A percentile compares a stretch with the other conserved stretches of the same genome.
phyloP scores from a whole-genome alignment of 805 yeast genomes.

The Nakazawaea sp. region DNA sequence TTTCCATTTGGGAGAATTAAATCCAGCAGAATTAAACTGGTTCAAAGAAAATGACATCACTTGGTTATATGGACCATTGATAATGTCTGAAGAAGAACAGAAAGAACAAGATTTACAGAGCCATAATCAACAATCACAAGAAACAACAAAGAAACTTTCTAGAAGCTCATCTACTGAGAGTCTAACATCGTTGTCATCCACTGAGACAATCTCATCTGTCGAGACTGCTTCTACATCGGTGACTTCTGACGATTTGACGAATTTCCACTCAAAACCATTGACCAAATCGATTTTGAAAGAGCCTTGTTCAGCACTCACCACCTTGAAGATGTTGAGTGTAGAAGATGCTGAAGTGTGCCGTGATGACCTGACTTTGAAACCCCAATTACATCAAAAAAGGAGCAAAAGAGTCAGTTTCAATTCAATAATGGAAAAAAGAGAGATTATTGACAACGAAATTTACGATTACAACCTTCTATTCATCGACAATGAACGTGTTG shows the following conservation, averaged over 20 bases:
- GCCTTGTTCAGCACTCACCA: too few species aligned
- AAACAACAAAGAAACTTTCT: not conserved
- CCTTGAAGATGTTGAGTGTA: not conserved
- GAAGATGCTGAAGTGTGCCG: not conserved
- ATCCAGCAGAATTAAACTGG: conserved; percentile 46
- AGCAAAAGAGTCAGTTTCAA: conserved; percentile 33
- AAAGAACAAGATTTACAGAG: not conserved
- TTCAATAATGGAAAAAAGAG: conserved; percentile 35
- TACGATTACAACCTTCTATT: conserved; percentile 28
- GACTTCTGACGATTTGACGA: conserved; percentile 6
- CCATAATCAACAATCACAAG: not conserved
- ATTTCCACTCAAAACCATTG: conserved; percentile 8
- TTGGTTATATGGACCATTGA: conserved; percentile 45
- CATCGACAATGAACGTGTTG: conserved; percentile 13
- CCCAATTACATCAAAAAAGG: not conserved
- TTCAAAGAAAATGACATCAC: conserved; percentile 47
- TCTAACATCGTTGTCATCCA: conserved; percentile 2
- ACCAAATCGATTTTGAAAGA: conserved; percentile 9
- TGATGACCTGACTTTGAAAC: not conserved
- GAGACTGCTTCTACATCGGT: conserved; percentile 5
- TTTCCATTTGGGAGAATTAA: conserved; percentile 39
- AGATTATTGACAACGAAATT: conserved; percentile 34
- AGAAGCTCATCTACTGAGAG: conserved; percentile 9
- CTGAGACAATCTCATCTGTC: conserved; percentile 4
- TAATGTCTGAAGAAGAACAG: conserved; percentile 15